Evolutionary conservation across 352 stramenopile species (phyloP).

Genomic region (Pythium vanterpoolii): DNA sequence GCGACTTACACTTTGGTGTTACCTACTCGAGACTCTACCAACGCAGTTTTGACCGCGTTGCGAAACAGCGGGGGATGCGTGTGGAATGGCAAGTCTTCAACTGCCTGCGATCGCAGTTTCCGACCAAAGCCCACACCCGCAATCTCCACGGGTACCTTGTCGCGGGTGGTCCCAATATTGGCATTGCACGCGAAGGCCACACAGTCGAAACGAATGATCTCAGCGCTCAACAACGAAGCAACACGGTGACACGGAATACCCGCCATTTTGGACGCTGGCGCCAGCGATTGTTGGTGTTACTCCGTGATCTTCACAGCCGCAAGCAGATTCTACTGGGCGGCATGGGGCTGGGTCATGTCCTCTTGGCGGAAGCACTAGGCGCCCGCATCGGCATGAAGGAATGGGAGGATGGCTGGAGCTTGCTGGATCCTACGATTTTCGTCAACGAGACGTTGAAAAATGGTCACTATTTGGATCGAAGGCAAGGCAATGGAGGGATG

Average conservation of each 20-base stretch:
- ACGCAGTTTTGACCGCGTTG: slow-evolving; percentile 32
- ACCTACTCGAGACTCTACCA: slow-evolving; percentile 42
- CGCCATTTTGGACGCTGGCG: slow-evolving; percentile 20
- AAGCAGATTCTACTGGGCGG: slow-evolving; percentile 23
- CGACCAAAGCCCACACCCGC: slow-evolving; percentile 26
- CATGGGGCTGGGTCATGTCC: slow-evolving; percentile 34
- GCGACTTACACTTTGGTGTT: slow-evolving; percentile 35
- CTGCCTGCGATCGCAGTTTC: slow-evolving; percentile 36
- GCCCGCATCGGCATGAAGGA: slow-evolving; percentile 20
- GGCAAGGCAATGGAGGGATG: not conserved
- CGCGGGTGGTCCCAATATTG: slow-evolving; percentile 30
- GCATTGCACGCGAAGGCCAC: not conserved
- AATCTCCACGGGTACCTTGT: slow-evolving; percentile 31
- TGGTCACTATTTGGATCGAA: not conserved
- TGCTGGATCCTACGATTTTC: slow-evolving; percentile 21
- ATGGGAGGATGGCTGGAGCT: slow-evolving; percentile 26
- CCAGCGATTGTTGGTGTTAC: slow-evolving; percentile 18
- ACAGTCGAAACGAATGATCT: not conserved
- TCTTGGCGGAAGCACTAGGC: slow-evolving; percentile 23
- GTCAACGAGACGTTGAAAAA: not conserved
- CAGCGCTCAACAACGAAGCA: not conserved
- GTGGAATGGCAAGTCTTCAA: slow-evolving; percentile 41
- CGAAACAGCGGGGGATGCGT: slow-evolving; percentile 16
- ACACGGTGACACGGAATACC: slow-evolving; percentile 18
- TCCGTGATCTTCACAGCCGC: slow-evolving; percentile 27